phyloP scores from a whole-genome alignment of 768 basidiomycete species.

The Trametes coccinea region DNA sequence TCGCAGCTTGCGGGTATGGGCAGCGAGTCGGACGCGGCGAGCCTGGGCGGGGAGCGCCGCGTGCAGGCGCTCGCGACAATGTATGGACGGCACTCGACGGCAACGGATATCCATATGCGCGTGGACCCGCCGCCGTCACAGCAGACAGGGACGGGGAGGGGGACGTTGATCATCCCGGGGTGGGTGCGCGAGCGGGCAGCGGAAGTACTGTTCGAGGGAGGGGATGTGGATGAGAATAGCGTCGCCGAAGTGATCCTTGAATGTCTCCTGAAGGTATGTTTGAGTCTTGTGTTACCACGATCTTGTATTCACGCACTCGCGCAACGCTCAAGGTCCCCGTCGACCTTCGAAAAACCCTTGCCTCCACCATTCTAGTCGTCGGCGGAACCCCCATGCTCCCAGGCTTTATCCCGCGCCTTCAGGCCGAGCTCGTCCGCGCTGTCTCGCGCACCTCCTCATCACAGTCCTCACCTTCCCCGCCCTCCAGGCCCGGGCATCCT shows the following conservation, averaged over 20 bases:
- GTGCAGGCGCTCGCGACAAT: conserved; percentile 67
- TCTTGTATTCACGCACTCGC: neutral
- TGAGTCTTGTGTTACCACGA: too few relatives aligned
- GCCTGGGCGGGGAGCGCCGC: conserved; percentile 47
- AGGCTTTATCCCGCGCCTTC: conserved; percentile 90
- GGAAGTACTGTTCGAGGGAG: conserved; percentile 88
- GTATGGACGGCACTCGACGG: conserved; percentile 76
- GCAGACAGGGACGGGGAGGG: conserved; percentile 70
- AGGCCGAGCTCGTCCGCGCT: conserved; percentile 68
- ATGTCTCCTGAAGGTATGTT: conserved; percentile 68
- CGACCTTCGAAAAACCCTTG: conserved; percentile 84
- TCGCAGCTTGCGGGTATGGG: conserved; percentile 33
- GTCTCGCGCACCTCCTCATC: conserved; percentile 46
- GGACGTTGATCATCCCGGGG: conserved; percentile 84
- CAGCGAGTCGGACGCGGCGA: conserved; percentile 23
- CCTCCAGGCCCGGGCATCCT: conserved; percentile 31
- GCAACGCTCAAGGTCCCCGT: conserved; percentile 65
- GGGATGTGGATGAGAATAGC: conserved; percentile 85
- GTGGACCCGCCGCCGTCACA: conserved; percentile 68
- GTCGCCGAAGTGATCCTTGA: conserved; percentile 82
- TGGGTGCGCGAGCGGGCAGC: conserved; percentile 93
- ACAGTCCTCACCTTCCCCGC: conserved; percentile 33
- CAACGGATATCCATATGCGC: conserved; percentile 69
- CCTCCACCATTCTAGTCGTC: conserved; percentile 79
- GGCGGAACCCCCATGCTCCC: conserved; percentile 93